A percentile compares a stretch with the other conserved stretches of the same genome.
Conservation (phyloP, 768 basidiomycete species). For the Hysterangium stoloniferum region DNA sequence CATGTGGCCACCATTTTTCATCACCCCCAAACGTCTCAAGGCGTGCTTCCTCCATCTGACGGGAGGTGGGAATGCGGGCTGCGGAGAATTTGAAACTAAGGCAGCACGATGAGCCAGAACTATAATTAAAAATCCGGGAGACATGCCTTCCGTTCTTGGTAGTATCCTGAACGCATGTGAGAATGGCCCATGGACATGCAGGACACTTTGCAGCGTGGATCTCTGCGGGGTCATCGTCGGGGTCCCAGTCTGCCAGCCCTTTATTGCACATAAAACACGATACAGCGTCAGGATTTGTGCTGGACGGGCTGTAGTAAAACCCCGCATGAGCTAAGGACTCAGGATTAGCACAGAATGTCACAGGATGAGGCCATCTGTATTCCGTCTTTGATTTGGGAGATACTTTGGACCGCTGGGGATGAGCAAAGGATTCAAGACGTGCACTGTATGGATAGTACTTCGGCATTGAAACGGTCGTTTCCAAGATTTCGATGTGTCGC, state of each 20-base stretch:
- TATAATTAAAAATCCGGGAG: not conserved
- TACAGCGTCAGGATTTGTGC: slow-evolving; percentile 64
- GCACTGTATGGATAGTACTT: slow-evolving; percentile 47
- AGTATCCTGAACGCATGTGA: slow-evolving; percentile 61
- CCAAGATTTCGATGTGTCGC: not conserved
- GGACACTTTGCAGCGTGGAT: slow-evolving; percentile 72
- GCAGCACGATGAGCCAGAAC: no score
- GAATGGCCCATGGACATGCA: slow-evolving; percentile 72
- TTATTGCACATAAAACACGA: slow-evolving; percentile 82
- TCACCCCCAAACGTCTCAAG: slow-evolving; percentile 52
- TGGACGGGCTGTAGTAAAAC: slow-evolving; percentile 73
- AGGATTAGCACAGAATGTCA: slow-evolving; percentile 59
- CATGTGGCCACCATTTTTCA: slow-evolving; percentile 56
- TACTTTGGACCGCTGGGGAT: slow-evolving; percentile 47
- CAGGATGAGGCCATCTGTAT: slow-evolving; percentile 63
- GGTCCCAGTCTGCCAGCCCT: slow-evolving; percentile 78
- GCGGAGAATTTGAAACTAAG: slow-evolving; percentile 50
- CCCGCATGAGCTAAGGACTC: slow-evolving; percentile 78
- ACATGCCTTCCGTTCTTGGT: slow-evolving; percentile 52
- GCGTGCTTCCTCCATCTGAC: slow-evolving; percentile 65
- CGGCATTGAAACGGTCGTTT: not conserved
- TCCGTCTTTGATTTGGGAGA: slow-evolving; percentile 35
- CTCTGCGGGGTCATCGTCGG: slow-evolving; percentile 75
- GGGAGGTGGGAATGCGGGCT: slow-evolving; percentile 53
- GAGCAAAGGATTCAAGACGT: slow-evolving; percentile 63